Evolutionary conservation across 2,329 filamentous ascomycete genomes (phyloP).

Genomic region (Pyrenochaeta sp.): DNA sequence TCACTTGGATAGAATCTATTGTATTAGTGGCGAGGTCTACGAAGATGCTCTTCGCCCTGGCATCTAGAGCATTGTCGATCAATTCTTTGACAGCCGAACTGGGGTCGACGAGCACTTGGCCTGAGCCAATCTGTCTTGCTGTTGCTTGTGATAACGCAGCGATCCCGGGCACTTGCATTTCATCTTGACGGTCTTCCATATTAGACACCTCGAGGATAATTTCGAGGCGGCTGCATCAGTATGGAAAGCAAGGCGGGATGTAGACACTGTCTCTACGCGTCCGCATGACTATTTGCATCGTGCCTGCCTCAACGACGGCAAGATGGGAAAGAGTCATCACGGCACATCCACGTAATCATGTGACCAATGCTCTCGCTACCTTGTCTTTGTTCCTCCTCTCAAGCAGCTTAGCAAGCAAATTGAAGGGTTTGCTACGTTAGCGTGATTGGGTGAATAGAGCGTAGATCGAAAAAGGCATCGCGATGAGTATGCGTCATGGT

Average conservation of each 20-base stretch:
- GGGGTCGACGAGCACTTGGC: conserved; percentile 67
- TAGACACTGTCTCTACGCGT: background rate
- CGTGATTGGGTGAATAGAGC: background rate
- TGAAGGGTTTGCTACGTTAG: too few species aligned
- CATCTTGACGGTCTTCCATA: conserved; percentile 20
- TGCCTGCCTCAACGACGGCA: conserved; percentile 22
- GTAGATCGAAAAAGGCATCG: background rate
- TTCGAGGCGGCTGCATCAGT: background rate
- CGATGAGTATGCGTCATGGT: conserved; percentile 17
- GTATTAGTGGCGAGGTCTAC: conserved; percentile 72
- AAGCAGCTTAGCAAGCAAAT: too few species aligned
- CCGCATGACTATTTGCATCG: conserved; percentile 19
- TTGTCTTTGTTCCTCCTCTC: background rate
- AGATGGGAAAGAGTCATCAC: conserved; percentile 22
- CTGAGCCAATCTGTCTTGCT: conserved; percentile 67
- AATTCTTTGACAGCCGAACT: conserved; percentile 76
- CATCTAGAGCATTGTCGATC: conserved; percentile 79
- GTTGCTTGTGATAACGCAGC: conserved; percentile 53
- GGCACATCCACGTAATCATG: conserved; percentile 24
- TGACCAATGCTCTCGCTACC: conserved; percentile 7
- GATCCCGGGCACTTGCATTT: conserved; percentile 38
- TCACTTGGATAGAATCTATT: conserved; percentile 72
- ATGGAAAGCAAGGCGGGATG: background rate
- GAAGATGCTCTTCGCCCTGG: conserved; percentile 71
- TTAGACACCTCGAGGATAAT: background rate